phyloP scores from a whole-genome alignment of 371 early-diverging fungal genomes.

The Mortierella sp. region DNA sequence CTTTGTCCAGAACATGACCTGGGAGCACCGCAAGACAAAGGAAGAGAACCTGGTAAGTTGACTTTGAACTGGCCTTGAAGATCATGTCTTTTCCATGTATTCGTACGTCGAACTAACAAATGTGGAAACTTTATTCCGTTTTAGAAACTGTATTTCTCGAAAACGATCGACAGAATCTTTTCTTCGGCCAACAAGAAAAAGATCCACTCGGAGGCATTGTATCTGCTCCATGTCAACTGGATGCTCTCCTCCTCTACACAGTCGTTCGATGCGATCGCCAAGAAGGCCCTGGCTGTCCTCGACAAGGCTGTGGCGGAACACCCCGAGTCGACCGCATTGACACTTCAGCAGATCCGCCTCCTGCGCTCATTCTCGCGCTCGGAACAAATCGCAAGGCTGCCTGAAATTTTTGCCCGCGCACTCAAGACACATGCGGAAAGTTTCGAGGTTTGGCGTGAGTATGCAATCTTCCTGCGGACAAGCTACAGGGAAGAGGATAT shows the following conservation, averaged over 20 bases:
- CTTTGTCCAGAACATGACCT: slow-evolving; percentile 72
- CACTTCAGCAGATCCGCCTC: slow-evolving; percentile 59
- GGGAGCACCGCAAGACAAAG: slow-evolving; percentile 60
- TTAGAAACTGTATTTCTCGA: slow-evolving; percentile 68
- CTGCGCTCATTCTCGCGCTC: slow-evolving; percentile 31
- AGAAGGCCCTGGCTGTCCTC: slow-evolving; percentile 55
- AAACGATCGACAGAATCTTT: slow-evolving; percentile 62
- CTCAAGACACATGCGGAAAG: slow-evolving; percentile 43
- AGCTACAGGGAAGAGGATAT: slow-evolving; percentile 36
- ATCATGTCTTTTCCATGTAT: neutral
- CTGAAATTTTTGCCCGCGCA: slow-evolving; percentile 48
- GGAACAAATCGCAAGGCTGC: slow-evolving; percentile 45
- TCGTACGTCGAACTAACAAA: neutral
- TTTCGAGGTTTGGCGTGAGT: slow-evolving; percentile 59
- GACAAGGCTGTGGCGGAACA: slow-evolving; percentile 58
- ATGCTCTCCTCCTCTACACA: slow-evolving; percentile 59
- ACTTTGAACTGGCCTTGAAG: slow-evolving; percentile 5
- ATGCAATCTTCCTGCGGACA: slow-evolving; percentile 46
- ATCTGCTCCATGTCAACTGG: slow-evolving; percentile 58
- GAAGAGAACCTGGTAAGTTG: slow-evolving; percentile 70
- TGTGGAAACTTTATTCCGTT: neutral
- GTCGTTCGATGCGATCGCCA: slow-evolving; percentile 34
- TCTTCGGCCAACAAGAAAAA: slow-evolving; percentile 60
- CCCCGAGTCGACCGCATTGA: slow-evolving; percentile 60
- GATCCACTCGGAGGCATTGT: slow-evolving; percentile 62